Evolutionary conservation across 2,329 filamentous ascomycete species (phyloP).

Genomic region (Clarireedia homoeocarpa): DNA sequence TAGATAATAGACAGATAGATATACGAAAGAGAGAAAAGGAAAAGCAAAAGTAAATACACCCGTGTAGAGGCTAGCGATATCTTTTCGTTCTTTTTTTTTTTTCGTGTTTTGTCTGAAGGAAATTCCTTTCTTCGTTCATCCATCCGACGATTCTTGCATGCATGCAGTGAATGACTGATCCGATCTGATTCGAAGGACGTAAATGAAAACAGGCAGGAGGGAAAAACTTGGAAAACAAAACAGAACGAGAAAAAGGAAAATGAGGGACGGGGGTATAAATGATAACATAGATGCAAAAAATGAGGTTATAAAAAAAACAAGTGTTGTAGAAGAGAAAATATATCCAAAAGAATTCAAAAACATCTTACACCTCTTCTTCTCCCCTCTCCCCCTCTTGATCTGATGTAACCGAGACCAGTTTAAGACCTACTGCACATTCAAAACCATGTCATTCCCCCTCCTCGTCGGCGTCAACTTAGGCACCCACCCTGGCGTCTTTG

Average conservation of each 20-base stretch:
- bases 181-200: neutral
- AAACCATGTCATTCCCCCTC: conserved; percentile 56
- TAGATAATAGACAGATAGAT: neutral
- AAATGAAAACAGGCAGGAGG: neutral
- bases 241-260: neutral
- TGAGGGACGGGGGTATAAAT: neutral
- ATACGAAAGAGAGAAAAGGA: neutral
- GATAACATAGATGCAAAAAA: neutral
- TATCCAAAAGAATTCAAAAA: too few species aligned
- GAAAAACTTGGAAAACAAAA: neutral
- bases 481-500: conserved; percentile 50
- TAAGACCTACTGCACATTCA: conserved; percentile 38
- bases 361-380: neutral
- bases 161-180: too few species aligned
- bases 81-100: too few species aligned
- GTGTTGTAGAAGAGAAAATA: too few species aligned
- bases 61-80: too few species aligned
- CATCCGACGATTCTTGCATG: too few species aligned
- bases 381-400: neutral
- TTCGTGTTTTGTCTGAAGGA: too few species aligned
- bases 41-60: neutral
- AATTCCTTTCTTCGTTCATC: too few species aligned
- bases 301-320: too few species aligned
- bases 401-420: too few species aligned
- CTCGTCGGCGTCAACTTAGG: conserved; percentile 59